Percentiles rank a stretch among this genome's conserved stretches.
phyloP scores from a whole-genome alignment of 108 stramenopile species.

The Cyclotella baltica region DNA sequence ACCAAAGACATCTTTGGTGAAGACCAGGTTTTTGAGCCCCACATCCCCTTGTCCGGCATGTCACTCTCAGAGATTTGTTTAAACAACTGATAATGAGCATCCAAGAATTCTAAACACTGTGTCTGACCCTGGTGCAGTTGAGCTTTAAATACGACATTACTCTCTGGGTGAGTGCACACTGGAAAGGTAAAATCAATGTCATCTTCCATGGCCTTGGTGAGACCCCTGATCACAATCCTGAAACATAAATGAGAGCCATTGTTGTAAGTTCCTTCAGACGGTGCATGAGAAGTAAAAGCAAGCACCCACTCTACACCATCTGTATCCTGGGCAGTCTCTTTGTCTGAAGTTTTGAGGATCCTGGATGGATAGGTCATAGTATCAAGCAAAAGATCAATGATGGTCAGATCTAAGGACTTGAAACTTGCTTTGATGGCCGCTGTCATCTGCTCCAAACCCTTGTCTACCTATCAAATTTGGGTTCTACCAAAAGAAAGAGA shows the following conservation, averaged over 20 bases:
- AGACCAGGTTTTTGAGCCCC: neutral
- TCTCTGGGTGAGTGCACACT: neutral
- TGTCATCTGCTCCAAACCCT: neutral
- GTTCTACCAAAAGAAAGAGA: neutral
- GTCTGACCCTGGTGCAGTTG: neutral
- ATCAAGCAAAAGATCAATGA: slow-evolving; percentile 1
- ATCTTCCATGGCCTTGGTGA: neutral
- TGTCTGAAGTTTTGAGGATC: neutral
- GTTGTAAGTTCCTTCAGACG: slow-evolving; percentile 6
- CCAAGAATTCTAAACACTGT: slow-evolving; percentile 8
- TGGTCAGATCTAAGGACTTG: neutral
- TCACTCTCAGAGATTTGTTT: neutral
- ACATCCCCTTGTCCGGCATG: neutral
- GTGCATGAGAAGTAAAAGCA: neutral
- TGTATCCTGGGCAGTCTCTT: neutral
- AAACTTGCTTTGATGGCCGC: slow-evolving; percentile 10
- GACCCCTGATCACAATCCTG: neutral
- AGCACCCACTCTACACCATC: neutral
- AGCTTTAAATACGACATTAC: neutral
- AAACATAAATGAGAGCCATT: neutral
- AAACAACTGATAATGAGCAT: neutral
- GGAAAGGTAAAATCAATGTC: slow-evolving; percentile 16
- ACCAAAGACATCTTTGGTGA: neutral
- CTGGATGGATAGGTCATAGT: slow-evolving; percentile 1
- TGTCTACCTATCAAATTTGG: neutral